Percentiles rank a stretch among this genome's conserved stretches.
Evolutionary conservation across 176 grass and related monocot genomes (phyloP).

Genomic region (Oryza glaberrima): DNA sequence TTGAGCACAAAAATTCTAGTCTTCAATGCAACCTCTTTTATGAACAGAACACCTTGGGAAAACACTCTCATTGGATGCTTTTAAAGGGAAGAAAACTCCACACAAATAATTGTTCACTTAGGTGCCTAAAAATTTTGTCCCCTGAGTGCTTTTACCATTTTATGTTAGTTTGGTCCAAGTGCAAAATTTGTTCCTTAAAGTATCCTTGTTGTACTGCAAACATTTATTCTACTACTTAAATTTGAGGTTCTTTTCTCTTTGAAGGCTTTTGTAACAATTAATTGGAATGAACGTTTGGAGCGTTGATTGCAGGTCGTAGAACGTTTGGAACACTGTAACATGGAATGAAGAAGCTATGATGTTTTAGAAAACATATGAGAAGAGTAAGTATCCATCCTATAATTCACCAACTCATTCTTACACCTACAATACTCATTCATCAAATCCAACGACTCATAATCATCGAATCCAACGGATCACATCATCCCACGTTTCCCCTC

Average conservation of each 20-base stretch:
- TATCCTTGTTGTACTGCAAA: background rate
- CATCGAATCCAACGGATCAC: too few relatives aligned
- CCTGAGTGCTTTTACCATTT: background rate
- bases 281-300: too few relatives aligned
- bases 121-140: background rate
- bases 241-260: background rate
- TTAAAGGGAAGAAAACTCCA: background rate
- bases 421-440: too few relatives aligned
- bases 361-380: slow-evolving; percentile 54
- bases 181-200: background rate
- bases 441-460: too few relatives aligned
- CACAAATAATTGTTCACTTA: background rate
- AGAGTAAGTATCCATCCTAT: slow-evolving; percentile 37
- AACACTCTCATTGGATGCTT: background rate
- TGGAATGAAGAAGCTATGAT: slow-evolving; percentile 49
- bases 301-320: slow-evolving; percentile 46
- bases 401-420: too few relatives aligned
- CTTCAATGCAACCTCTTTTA: background rate
- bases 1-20: background rate
- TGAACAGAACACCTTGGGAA: too few relatives aligned
- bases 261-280: background rate
- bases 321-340: slow-evolving; percentile 68
- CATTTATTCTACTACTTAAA: background rate
- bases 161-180: background rate
- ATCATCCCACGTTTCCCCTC: too few relatives aligned